Percentiles rank a stretch among this genome's conserved stretches.
These are phyloP conservation scores for Pyrenopolyporus hunteri DNA, from an alignment of 495 filamentous ascomycete species.

Conservation along the genomic window DNA sequence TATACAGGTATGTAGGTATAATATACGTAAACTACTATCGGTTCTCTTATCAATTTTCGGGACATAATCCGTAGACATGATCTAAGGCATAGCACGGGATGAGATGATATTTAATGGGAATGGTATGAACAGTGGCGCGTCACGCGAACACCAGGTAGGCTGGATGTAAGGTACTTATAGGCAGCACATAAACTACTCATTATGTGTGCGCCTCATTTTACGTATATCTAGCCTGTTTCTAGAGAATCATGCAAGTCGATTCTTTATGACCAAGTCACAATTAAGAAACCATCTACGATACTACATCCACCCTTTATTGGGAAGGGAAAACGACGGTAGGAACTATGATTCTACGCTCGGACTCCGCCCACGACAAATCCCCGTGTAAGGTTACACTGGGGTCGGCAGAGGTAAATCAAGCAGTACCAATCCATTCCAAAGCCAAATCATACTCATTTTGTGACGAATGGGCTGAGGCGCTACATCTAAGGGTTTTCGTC, in stretches of 20 bases:
- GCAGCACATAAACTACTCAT: too few relatives aligned
- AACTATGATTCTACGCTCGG: neutral
- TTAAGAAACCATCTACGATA: conserved; percentile 35
- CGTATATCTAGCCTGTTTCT: too few relatives aligned
- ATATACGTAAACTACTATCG: conserved; percentile 10
- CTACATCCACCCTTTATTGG: conserved; percentile 40
- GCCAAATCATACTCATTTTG: conserved; percentile 30
- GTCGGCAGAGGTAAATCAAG: conserved; percentile 1
- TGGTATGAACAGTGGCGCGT: too few relatives aligned
- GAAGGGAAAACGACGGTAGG: neutral
- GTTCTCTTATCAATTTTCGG: neutral
- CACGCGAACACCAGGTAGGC: too few relatives aligned
- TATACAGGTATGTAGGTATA: neutral
- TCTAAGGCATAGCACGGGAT: too few relatives aligned
- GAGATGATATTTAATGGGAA: neutral
- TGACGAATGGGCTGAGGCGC: conserved; percentile 24
- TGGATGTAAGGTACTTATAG: too few relatives aligned
- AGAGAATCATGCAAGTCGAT: neutral
- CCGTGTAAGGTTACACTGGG: neutral
- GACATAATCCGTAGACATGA: too few relatives aligned
- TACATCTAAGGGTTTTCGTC: neutral
- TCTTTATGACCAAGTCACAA: conserved; percentile 39
- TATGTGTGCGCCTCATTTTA: too few relatives aligned
- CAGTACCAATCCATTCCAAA: neutral
- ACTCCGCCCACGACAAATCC: neutral